A percentile compares a stretch with the other conserved stretches of the same genome.
These are phyloP conservation scores for Penicillium capsulatum DNA, from an alignment of 2,329 filamentous ascomycete genomes.

Conservation along the genomic window DNA sequence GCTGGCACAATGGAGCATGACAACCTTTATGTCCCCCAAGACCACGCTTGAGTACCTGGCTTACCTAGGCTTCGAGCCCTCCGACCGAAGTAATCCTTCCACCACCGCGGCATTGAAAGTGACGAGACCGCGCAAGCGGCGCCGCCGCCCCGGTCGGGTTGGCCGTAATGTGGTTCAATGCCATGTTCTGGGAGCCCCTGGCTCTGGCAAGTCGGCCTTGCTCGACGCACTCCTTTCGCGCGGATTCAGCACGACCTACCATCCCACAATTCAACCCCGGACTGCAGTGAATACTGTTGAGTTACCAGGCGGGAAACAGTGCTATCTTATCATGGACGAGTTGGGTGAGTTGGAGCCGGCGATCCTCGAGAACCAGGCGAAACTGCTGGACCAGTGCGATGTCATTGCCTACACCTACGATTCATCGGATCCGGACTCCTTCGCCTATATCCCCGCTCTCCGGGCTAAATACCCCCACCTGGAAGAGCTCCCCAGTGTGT, in stretches of 20 bases:
- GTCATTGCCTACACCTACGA: conserved; percentile 94
- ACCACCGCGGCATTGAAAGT: conserved; percentile 84
- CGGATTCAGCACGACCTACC: conserved; percentile 77
- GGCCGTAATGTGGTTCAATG: conserved; percentile 93
- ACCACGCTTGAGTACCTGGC: conserved; percentile 94
- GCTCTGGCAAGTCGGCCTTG: conserved; percentile 85
- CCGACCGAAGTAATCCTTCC: conserved; percentile 64
- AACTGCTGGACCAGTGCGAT: conserved; percentile 81
- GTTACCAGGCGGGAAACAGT: conserved; percentile 90
- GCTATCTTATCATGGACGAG: conserved; percentile 92
- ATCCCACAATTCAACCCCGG: conserved; percentile 90
- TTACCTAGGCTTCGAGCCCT: conserved; percentile 88
- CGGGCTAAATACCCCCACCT: conserved; percentile 75
- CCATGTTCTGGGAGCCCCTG: conserved; percentile 80
- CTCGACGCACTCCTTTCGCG: conserved; percentile 88
- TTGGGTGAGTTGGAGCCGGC: conserved; percentile 93
- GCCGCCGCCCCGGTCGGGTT: conserved; percentile 75
- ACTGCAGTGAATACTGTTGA: conserved; percentile 96
- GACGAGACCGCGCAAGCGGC: conserved; percentile 83
- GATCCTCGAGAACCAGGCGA: conserved; percentile 84
- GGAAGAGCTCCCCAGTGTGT: conserved; percentile 84
- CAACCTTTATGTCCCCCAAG: conserved; percentile 91
- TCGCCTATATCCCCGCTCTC: conserved; percentile 81
- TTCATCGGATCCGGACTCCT: conserved; percentile 93
- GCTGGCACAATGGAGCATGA: conserved; percentile 99